Evolutionary conservation across 208 protist species (phyloP), one percentile per base, ranked within the genome.

Genomic region (Naegleria gruberi): DNA sequence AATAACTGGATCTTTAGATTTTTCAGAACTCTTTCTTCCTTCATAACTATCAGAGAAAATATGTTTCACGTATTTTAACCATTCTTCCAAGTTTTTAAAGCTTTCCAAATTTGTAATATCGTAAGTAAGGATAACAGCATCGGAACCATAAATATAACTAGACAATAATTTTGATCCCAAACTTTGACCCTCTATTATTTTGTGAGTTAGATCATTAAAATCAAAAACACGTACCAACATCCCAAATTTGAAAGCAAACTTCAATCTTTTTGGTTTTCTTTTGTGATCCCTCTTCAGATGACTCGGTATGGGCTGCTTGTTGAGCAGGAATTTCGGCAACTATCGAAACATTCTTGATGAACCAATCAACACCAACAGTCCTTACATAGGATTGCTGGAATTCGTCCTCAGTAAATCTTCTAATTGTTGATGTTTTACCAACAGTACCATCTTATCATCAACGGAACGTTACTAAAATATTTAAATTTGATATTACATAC

Each of bases 351-450:
- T 93, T 94, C 89, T 97, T 98, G 3, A 96, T 95, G 93, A 97
- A 98, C 92, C 98, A 99, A 91, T 99, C 97, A 3, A 98, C 85
- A 7, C 97, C 97, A 65, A 98, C 96, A 5, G 97, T 99, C 90
- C 98, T 97, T 93, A 98, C 97, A 95, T 98, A 99, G 57, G 46
- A 90, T 87, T 95, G 90, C 12, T 83, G 92, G 91, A 98, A 98
- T 57, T 93, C 91, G 51, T 95, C 95, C 19, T 97, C 90, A 77
- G 95, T 97, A 90, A 97, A 98, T 45, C 96, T 93, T 19, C 91
- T 94, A 57, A 97, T 96, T 26, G 98, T 93, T 2, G 96, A 97
- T 15, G 96, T 98, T 93, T 98, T 98, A 17, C 97, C 96, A 0
- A 97, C 96, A 10, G 95, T 93, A n/a, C 95, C 94, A 90, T 97